These are phyloP conservation scores for Umbilicus rupestris DNA, from an alignment of 164 flowering plant species.

Conservation along the genomic window DNA sequence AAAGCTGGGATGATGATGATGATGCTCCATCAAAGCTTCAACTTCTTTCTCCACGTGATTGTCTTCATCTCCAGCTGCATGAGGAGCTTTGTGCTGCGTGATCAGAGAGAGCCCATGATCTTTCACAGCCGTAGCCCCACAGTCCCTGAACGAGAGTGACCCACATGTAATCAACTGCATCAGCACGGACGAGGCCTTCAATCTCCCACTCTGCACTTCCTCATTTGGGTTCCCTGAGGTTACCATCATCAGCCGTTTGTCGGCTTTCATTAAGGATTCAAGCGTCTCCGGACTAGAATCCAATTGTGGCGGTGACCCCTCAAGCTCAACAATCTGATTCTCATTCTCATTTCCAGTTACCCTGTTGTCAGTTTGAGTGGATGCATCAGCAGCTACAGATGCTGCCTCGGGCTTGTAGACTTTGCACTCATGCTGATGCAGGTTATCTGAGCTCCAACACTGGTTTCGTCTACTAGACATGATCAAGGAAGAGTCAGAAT, in stretches of 20 bases:
- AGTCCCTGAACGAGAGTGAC: background rate
- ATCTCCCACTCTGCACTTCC: constrained; percentile 1
- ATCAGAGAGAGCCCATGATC: background rate
- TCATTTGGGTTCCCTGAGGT: background rate
- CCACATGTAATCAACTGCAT: constrained; percentile 2
- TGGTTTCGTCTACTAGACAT: constrained; percentile 45
- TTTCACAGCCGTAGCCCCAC: background rate
- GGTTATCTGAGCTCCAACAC: constrained; percentile 66
- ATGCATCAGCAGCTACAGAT: constrained; percentile 51
- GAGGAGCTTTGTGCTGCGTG: background rate
- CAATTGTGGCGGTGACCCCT: constrained; percentile 85
- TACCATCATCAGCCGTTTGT: constrained; percentile 28
- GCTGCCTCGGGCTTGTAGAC: constrained; percentile 33
- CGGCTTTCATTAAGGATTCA: constrained; percentile 67
- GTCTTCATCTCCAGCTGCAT: background rate
- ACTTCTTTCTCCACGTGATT: background rate
- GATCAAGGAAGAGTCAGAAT: constrained; percentile 26
- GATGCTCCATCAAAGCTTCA: background rate
- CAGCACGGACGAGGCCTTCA: background rate
- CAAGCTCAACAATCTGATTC: constrained; percentile 40
- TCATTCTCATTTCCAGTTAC: constrained; percentile 22
- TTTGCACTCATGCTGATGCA: constrained; percentile 65
- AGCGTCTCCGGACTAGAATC: constrained; percentile 87
- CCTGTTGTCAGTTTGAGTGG: constrained; percentile 73
- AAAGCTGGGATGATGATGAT: background rate